Evolutionary conservation across 805 yeast species (phyloP).

Genomic region (Brettanomyces sp.): DNA sequence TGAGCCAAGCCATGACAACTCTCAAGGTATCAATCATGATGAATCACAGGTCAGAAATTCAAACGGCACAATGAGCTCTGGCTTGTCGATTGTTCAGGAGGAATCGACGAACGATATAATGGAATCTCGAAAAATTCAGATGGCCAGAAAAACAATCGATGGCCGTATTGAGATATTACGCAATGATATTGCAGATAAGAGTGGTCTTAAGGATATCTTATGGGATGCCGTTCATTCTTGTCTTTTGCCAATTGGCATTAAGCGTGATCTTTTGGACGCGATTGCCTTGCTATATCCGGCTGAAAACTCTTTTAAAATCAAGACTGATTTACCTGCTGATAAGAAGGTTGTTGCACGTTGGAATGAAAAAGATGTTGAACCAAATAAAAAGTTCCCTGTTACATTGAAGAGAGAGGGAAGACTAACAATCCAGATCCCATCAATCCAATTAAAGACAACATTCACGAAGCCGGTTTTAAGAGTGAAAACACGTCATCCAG

Average conservation of each 20-base stretch:
- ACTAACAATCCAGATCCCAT: constrained; percentile 40
- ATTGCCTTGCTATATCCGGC: constrained; percentile 59
- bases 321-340: constrained; percentile 56
- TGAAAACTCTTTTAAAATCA: constrained; percentile 50
- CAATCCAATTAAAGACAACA: constrained; percentile 18
- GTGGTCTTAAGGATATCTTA: constrained; percentile 46
- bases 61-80: constrained; percentile 12
- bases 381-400: neutral
- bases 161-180: constrained; percentile 63
- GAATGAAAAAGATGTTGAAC: constrained; percentile 12
- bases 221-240: constrained; percentile 68
- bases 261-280: constrained; percentile 54
- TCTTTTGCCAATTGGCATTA: constrained; percentile 46
- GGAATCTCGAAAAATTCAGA: constrained; percentile 49
- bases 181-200: constrained; percentile 46
- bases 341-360: constrained; percentile 55
- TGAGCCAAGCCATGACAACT: constrained; percentile 22
- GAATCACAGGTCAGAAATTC: constrained; percentile 1
- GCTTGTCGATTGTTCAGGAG: constrained; percentile 51
- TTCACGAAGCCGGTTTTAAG: constrained; percentile 10
- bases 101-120: constrained; percentile 32
- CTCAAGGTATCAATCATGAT: constrained; percentile 1
- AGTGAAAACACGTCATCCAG: neutral
- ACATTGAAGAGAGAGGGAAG: constrained; percentile 26
- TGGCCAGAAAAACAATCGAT: constrained; percentile 52